phyloP scores from a whole-genome alignment of 2,329 filamentous ascomycete species.

The Calonectria pteridis region DNA sequence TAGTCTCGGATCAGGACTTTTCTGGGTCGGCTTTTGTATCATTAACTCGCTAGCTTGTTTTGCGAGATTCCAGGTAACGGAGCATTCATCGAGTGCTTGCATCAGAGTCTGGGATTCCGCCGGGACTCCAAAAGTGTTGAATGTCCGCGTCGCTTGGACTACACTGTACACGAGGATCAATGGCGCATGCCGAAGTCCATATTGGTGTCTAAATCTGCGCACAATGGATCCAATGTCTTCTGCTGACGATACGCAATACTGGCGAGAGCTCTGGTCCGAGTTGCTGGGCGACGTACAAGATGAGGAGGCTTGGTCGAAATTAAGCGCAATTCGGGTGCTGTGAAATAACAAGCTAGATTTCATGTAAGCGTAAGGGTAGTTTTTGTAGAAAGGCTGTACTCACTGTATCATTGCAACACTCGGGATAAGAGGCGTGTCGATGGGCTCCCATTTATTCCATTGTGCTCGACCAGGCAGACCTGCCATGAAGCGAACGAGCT shows the following conservation, averaged over 20 bases:
- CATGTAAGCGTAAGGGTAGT: background rate
- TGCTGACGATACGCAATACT: slow-evolving; percentile 37
- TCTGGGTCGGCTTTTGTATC: background rate
- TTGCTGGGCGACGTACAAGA: background rate
- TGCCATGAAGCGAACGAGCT: slow-evolving; percentile 36
- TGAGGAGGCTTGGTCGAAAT: slow-evolving; percentile 35
- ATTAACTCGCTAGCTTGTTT: background rate
- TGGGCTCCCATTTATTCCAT: slow-evolving; percentile 38
- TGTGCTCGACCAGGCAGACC: slow-evolving; percentile 32
- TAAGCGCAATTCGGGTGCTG: slow-evolving; percentile 41
- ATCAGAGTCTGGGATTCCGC: slow-evolving; percentile 20
- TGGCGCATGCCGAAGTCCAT: slow-evolving; percentile 36
- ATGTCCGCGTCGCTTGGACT: slow-evolving; percentile 36
- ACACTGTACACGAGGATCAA: slow-evolving; percentile 42
- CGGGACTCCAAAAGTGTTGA: slow-evolving; percentile 3
- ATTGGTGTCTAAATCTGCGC: slow-evolving; percentile 37
- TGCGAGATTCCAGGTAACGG: slow-evolving; percentile 22
- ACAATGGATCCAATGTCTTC: slow-evolving; percentile 38
- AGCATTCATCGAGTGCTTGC: slow-evolving; percentile 23
- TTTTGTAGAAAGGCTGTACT: background rate
- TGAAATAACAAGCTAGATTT: slow-evolving; percentile 33
- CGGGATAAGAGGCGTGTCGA: slow-evolving; percentile 29
- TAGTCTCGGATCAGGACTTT: background rate
- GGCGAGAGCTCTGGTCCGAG: slow-evolving; percentile 11
- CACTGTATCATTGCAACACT: slow-evolving; percentile 41